phyloP scores from a whole-genome alignment of 164 flowering plant genomes.

The Macadamia integrifolia region DNA sequence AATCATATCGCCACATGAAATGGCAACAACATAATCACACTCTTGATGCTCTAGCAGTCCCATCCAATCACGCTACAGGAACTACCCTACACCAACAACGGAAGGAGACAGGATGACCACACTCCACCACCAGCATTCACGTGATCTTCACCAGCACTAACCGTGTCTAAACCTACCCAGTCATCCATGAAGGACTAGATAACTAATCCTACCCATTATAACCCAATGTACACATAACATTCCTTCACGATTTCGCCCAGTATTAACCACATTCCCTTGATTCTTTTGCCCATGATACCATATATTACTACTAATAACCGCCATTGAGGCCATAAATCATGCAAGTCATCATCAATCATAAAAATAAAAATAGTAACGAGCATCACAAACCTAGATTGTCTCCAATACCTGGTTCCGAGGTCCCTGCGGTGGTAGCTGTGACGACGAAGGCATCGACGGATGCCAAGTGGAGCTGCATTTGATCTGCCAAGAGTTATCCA shows the following conservation, averaged over 20 bases:
- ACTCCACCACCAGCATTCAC: no score
- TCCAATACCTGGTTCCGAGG: conserved; percentile 30
- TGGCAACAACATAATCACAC: no score
- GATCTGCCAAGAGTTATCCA: conserved; percentile 36
- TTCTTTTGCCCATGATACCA: background rate
- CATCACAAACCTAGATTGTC: conserved; percentile 2
- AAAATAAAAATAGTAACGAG: background rate
- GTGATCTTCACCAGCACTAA: no score
- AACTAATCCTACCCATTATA: no score
- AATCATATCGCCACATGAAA: background rate
- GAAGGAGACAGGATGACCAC: no score
- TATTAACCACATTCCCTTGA: background rate
- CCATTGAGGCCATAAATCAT: background rate
- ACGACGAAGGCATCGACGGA: conserved; percentile 15
- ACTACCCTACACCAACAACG: no score
- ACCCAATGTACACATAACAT: background rate
- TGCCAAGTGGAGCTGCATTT: conserved; percentile 27
- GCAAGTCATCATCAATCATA: background rate
- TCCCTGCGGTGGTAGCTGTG: conserved; percentile 18
- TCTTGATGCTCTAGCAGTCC: no score
- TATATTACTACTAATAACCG: background rate
- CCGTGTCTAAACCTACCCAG: no score
- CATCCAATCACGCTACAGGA: no score
- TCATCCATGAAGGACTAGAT: no score
- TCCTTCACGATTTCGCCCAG: background rate